phyloP scores from a whole-genome alignment of 2,329 filamentous ascomycete species.

The Paecilomyces formosus region DNA sequence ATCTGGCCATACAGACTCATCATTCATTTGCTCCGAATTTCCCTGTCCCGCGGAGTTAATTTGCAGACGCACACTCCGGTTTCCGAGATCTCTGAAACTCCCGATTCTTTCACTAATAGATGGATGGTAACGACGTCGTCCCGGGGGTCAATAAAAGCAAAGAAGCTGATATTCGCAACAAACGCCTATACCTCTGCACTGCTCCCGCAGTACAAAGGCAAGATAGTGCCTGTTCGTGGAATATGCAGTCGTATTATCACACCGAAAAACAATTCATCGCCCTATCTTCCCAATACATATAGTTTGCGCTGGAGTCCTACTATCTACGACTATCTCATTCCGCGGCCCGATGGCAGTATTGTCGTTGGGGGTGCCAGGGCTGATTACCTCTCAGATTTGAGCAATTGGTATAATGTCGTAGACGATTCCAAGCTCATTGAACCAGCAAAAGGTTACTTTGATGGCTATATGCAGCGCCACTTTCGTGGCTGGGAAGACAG shows the following conservation, averaged over 20 bases:
- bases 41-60: conserved; percentile 40
- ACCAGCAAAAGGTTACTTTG: conserved; percentile 32
- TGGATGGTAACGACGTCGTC: conserved; percentile 59
- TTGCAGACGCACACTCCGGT: conserved; percentile 49
- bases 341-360: conserved; percentile 46
- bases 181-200: conserved; percentile 79
- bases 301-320: conserved; percentile 51
- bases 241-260: conserved; percentile 27
- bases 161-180: conserved; percentile 65
- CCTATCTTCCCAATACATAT: conserved; percentile 43
- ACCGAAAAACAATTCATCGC: conserved; percentile 13
- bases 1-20: conserved; percentile 72
- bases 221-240: conserved; percentile 71
- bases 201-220: conserved; percentile 58
- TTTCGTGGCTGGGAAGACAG: conserved; percentile 30
- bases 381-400: conserved; percentile 17
- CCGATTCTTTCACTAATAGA: conserved; percentile 13
- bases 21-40: conserved; percentile 59
- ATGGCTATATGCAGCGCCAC: conserved; percentile 30
- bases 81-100: conserved; percentile 15
- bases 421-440: conserved; percentile 45
- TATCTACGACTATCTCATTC: conserved; percentile 63
- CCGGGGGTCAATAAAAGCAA: conserved; percentile 58
- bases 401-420: conserved; percentile 40
- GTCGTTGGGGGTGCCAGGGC: conserved; percentile 58